Evolutionary conservation across 768 basidiomycete genomes (phyloP).

Genomic region (Tulasnella sp.): DNA sequence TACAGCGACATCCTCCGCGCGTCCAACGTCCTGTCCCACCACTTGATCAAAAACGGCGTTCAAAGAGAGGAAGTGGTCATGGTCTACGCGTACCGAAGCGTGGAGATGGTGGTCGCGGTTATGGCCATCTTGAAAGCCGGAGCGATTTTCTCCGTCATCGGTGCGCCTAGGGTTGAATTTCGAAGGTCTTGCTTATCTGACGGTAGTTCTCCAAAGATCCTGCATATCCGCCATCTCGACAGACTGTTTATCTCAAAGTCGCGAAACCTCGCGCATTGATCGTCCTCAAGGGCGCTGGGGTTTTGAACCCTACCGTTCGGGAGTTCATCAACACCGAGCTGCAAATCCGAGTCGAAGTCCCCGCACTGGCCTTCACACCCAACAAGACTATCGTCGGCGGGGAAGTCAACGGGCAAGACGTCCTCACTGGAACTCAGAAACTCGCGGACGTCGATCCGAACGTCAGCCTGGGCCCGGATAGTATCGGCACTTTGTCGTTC

Average conservation of each 20-base stretch:
- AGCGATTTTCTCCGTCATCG: constrained; percentile 94
- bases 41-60: constrained; percentile 74
- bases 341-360: constrained; percentile 80
- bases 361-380: constrained; percentile 65
- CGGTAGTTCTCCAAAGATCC: too few relatives aligned
- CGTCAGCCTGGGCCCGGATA: constrained; percentile 86
- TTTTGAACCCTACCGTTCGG: constrained; percentile 65
- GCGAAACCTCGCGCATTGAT: constrained; percentile 86
- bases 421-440: constrained; percentile 38
- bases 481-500: constrained; percentile 87
- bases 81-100: constrained; percentile 93
- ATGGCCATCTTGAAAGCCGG: constrained; percentile 95
- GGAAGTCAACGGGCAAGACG: constrained; percentile 36
- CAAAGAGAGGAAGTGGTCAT: constrained; percentile 94
- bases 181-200: neutral
- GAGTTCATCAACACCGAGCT: constrained; percentile 70
- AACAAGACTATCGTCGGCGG: constrained; percentile 62
- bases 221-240: constrained; percentile 87
- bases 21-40: constrained; percentile 81
- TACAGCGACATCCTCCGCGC: constrained; percentile 76
- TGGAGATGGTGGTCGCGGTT: constrained; percentile 93
- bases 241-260: constrained; percentile 86
- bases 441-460: constrained; percentile 65
- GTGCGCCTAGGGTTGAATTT: constrained; percentile 33
- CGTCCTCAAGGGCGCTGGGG: constrained; percentile 82